Conservation (phyloP, 2,329 filamentous ascomycete species). For the Penicillium digitatum region DNA sequence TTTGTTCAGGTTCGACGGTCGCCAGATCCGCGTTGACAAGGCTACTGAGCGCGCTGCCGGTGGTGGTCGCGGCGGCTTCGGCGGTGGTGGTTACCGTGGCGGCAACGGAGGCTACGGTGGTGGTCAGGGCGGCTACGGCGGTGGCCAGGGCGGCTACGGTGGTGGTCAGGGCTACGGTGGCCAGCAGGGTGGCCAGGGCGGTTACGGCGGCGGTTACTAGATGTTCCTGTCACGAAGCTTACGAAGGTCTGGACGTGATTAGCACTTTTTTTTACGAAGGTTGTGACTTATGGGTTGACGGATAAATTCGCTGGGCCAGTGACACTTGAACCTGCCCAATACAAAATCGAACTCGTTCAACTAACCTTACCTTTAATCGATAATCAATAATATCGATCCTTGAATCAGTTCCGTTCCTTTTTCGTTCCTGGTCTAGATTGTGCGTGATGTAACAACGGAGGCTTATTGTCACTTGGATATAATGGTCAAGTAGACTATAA, state of each 20-base stretch:
- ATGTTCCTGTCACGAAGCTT: conserved; percentile 1
- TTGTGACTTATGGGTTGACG: conserved; percentile 9
- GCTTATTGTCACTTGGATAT: background rate
- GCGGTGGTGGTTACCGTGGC: conserved; percentile 3
- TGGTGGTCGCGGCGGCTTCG: conserved; percentile 5
- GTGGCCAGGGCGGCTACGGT: conserved; percentile 3
- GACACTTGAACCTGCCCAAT: conserved; percentile 2
- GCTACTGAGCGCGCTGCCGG: conserved; percentile 9
- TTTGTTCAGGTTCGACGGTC: conserved; percentile 5
- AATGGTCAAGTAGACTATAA: too few species aligned
- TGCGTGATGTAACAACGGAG: background rate
- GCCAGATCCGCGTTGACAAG: conserved; percentile 10
- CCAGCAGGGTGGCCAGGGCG: background rate
- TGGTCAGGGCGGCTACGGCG: conserved; percentile 4
- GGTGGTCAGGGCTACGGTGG: conserved; percentile 4
- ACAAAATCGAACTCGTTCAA: conserved; percentile 9
- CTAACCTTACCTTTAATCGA: conserved; percentile 6
- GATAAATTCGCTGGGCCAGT: conserved; percentile 4
- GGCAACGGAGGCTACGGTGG: conserved; percentile 3
- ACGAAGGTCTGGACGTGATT: conserved; percentile 7
- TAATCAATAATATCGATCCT: conserved; percentile 7
- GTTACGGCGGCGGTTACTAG: conserved; percentile 8
- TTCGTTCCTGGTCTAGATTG: background rate
- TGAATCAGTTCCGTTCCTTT: background rate
- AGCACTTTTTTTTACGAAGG: conserved; percentile 5